Evolutionary conservation across 1,284 basidiomycete genomes (phyloP), one percentile per base, ranked within the genome.

Genomic region (Caloboletus inedulis): DNA sequence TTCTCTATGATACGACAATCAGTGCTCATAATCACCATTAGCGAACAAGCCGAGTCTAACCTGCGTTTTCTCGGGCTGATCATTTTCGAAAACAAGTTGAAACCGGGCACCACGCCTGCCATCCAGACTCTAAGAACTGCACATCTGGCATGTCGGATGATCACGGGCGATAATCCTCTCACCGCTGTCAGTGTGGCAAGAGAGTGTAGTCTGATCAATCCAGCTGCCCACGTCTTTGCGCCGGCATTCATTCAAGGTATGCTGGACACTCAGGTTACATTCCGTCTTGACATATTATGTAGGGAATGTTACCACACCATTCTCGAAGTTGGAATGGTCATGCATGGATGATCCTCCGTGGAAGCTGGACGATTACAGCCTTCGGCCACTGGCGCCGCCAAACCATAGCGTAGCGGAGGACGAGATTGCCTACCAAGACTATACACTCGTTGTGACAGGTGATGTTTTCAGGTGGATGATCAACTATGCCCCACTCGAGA

Each of bases 381-480:
- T 99, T 46, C 92, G 91, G 65, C 91, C 93, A 3, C 66, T 86
- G 42, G 65, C 83, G 3, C 80, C 87, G 3, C 80, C 80, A 5
- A 84, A 87, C 58, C 80, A 82, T 59, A 78, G 78, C 0, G 77
- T 88, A 10, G 88, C 91, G 43, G 73, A 74, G 3, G 84, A 85
- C 44, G 87, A 91, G 55, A 73, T 85, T 29, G 79, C 81, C 31
- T 84, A 85, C 55, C 89, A 92, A 52, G 96, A 99, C 65, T 99
- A 95, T 69, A 87, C 94, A 19, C 79, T 99, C 16, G 94, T 91
- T 1, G 75, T 99, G 44, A 95, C 94, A 2, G 97, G 97, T n/a
- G 96, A 99, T 64, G 87, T 97, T 25, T 99, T 99, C 76, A 83
- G 93, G 33, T 99, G 97, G 97, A 95, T 99, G 87, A 84, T 99